phyloP scores from a whole-genome alignment of 805 yeast species.

The Blastobotrys muscicola region DNA sequence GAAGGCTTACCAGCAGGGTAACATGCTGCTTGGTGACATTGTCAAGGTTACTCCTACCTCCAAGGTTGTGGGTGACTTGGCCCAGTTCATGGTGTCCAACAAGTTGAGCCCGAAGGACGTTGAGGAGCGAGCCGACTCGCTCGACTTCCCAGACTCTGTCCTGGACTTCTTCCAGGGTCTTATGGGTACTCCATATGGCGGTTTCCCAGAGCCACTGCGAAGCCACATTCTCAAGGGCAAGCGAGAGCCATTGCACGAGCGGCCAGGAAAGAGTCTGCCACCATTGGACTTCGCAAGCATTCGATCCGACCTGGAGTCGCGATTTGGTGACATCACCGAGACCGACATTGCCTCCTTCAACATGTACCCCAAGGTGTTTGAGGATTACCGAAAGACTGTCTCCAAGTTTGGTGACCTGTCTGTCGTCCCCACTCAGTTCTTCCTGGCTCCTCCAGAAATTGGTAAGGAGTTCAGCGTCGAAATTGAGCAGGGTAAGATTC shows the following conservation, averaged over 20 bases:
- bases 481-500: slow-evolving; percentile 89
- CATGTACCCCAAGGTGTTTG: slow-evolving; percentile 98
- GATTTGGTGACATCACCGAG: slow-evolving; percentile 77
- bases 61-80: slow-evolving; percentile 98
- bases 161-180: slow-evolving; percentile 98
- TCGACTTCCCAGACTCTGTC: slow-evolving; percentile 98
- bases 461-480: slow-evolving; percentile 85
- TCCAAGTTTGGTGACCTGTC: slow-evolving; percentile 87
- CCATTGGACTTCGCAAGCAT: slow-evolving; percentile 74
- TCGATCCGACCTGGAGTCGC: slow-evolving; percentile 59
- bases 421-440: slow-evolving; percentile 85
- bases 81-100: slow-evolving; percentile 99
- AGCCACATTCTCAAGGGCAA: slow-evolving; percentile 82
- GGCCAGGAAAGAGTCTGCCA: slow-evolving; percentile 87
- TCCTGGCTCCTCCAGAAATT: slow-evolving; percentile 77
- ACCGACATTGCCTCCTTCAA: slow-evolving; percentile 89
- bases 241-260: slow-evolving; percentile 76
- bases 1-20: slow-evolving; percentile 87
- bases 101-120: slow-evolving; percentile 82
- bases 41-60: slow-evolving; percentile 99
- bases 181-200: slow-evolving; percentile 99
- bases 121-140: slow-evolving; percentile 70
- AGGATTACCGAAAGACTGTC: slow-evolving; percentile 63
- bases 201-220: slow-evolving; percentile 99
- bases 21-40: slow-evolving; percentile 84